These are phyloP conservation scores for Athelia sp. DNA, from an alignment of 1,284 basidiomycete genomes.

Conservation along the genomic window DNA sequence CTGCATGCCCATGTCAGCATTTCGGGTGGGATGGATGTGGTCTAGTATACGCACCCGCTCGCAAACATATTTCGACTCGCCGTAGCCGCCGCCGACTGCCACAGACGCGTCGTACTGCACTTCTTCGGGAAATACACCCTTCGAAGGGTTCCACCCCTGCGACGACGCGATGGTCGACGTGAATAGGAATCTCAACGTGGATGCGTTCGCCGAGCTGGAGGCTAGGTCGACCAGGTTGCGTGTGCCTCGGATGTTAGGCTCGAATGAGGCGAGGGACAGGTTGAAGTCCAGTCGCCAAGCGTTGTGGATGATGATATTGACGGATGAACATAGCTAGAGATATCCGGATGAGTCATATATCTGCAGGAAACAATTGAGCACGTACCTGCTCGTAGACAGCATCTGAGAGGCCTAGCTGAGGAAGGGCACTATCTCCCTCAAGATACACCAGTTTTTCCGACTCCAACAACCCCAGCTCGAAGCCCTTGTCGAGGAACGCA, in stretches of 20 bases:
- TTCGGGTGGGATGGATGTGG: neutral
- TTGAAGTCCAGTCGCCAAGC: constrained; percentile 41
- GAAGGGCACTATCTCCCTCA: constrained; percentile 9
- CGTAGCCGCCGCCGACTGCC: constrained; percentile 25
- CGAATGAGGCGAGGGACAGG: constrained; percentile 29
- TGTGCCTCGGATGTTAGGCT: constrained; percentile 27
- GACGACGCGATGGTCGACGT: constrained; percentile 22
- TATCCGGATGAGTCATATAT: no score
- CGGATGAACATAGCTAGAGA: neutral
- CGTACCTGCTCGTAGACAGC: constrained; percentile 5
- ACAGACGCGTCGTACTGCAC: constrained; percentile 15
- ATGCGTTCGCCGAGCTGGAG: constrained; percentile 4
- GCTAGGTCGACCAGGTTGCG: constrained; percentile 33
- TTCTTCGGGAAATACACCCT: constrained; percentile 26
- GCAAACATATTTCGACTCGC: constrained; percentile 27
- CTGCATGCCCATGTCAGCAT: constrained; percentile 6
- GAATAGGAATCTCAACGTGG: constrained; percentile 21
- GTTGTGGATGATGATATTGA: constrained; percentile 18
- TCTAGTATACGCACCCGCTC: constrained; percentile 23
- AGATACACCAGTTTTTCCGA: constrained; percentile 15
- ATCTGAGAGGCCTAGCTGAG: constrained; percentile 1
- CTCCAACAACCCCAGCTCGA: constrained; percentile 11
- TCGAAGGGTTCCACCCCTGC: constrained; percentile 14
- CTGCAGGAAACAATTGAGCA: no score
- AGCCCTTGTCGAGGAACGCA: constrained; percentile 13